These are phyloP conservation scores for Rhodamnia argentea DNA, from an alignment of 345 rosid species.

Conservation along the genomic window DNA sequence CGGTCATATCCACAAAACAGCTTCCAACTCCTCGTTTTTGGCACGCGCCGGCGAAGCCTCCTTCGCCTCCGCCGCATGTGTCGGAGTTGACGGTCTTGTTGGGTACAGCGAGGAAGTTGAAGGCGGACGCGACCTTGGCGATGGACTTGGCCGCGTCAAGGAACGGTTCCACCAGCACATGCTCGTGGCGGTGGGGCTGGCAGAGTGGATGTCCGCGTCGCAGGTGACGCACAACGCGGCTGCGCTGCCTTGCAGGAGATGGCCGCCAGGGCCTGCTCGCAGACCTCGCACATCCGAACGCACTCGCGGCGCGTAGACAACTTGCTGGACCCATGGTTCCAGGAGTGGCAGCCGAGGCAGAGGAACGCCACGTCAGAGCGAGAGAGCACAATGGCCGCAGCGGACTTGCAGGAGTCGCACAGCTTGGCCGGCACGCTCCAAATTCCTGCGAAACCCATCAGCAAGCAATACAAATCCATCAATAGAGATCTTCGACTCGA, in stretches of 20 bases:
- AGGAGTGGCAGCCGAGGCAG: slow-evolving; percentile 51
- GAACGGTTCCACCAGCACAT: slow-evolving; percentile 62
- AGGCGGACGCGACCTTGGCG: slow-evolving; percentile 20
- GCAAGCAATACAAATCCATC: background rate
- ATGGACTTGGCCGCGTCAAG: slow-evolving; percentile 30
- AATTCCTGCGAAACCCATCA: slow-evolving; percentile 19
- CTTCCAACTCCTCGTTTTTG: slow-evolving; percentile 24
- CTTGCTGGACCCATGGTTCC: slow-evolving; percentile 41
- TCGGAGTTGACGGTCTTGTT: background rate
- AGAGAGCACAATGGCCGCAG: slow-evolving; percentile 56
- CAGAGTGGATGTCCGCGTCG: slow-evolving; percentile 88
- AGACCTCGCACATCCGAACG: slow-evolving; percentile 70
- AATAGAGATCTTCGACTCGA: no score
- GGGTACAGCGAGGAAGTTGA: slow-evolving; percentile 26
- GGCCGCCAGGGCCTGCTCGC: slow-evolving; percentile 90
- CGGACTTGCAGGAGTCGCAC: slow-evolving; percentile 74
- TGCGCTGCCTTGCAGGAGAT: slow-evolving; percentile 94
- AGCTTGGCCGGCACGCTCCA: slow-evolving; percentile 52
- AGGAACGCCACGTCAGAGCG: slow-evolving; percentile 63
- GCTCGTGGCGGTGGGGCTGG: slow-evolving; percentile 86
- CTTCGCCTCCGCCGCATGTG: background rate
- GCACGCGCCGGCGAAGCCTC: background rate
- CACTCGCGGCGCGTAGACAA: slow-evolving; percentile 54
- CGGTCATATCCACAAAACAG: slow-evolving; percentile 16
- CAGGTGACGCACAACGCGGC: slow-evolving; percentile 74